Evolutionary conservation across 2,329 filamentous ascomycete genomes (phyloP).

Genomic region (Ophiostoma sp.): DNA sequence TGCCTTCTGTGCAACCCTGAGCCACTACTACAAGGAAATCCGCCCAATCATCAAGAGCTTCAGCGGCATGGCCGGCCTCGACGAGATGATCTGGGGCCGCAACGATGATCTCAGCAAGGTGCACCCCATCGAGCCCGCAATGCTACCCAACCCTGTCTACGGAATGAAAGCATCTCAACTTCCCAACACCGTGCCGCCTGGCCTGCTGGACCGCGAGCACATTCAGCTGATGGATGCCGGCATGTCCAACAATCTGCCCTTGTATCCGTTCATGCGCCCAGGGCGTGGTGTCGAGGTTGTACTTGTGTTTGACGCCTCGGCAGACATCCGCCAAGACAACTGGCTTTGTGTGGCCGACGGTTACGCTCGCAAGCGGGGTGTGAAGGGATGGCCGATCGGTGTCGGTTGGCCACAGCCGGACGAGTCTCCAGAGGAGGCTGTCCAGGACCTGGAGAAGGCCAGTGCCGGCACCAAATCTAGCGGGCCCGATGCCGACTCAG

Average conservation of each 20-base stretch:
- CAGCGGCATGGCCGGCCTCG: constrained; percentile 68
- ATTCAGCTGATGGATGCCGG: constrained; percentile 91
- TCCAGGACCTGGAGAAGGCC: constrained; percentile 61
- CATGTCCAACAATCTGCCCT: constrained; percentile 96
- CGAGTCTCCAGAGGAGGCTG: constrained; percentile 54
- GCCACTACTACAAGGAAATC: constrained; percentile 93
- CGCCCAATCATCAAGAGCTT: constrained; percentile 73
- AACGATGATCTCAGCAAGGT: constrained; percentile 84
- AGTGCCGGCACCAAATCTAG: constrained; percentile 42
- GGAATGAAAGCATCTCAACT: constrained; percentile 69
- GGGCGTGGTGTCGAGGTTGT: constrained; percentile 85
- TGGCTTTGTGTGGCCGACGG: constrained; percentile 94
- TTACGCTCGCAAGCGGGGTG: constrained; percentile 80
- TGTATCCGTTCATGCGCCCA: constrained; percentile 86
- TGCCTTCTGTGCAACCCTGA: constrained; percentile 91
- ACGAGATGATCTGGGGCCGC: constrained; percentile 74
- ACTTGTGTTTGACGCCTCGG: constrained; percentile 89
- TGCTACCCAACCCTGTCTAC: constrained; percentile 81
- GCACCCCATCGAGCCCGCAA: constrained; percentile 88
- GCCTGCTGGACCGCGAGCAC: constrained; percentile 64
- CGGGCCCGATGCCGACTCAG: constrained; percentile 35
- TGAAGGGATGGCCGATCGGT: constrained; percentile 92
- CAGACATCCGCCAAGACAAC: constrained; percentile 88
- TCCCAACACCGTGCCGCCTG: constrained; percentile 70
- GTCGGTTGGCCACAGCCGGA: constrained; percentile 78